Evolutionary conservation across 2,329 filamentous ascomycete species (phyloP), one percentile per base, ranked within the genome.

Genomic region (Hypoxylon sp.): DNA sequence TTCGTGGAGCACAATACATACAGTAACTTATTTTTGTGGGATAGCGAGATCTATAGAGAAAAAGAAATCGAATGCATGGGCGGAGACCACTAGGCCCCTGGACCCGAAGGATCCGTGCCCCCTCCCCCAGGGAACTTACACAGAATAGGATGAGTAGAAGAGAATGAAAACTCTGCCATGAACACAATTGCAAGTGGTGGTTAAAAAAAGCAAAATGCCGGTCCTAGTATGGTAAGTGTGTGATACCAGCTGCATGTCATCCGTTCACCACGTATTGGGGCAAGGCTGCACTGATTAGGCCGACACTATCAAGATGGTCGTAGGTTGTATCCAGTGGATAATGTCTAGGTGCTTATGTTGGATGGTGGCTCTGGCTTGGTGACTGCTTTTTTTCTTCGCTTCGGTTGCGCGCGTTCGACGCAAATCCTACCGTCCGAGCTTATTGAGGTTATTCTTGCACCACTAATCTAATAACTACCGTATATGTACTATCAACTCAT

Each of bases 181-280:
- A 25, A 7, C 25, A 41, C 32, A 41, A 41, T 60, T 23, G 13
- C 5, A 14, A 21, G 32, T 30, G 28, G 41, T 41, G 11, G 48
- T 36, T 50, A 46, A 41, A 43, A 64, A 69, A 66, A 63, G 51
- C 30, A 67, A 64, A 57, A 56, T 57, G 30, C 41, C 41, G 11
- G 32, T 59, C 57, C 52, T 1, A 61, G 57, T 67, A 55, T 45
- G 57, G 64, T 43, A 70, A 45, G 58, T 65, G 57, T 41, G 38
- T 64, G 50, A 62, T 60, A 60, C 45, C 34, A 34, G 50, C 45
- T 67, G 60, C 60, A 69, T 69, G 60, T 61, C 52, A 67, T 67
- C 56, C 41, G 46, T 19, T 50, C 28, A 41, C 32, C 56, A 60
- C 57, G 25, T 48, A 52, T 61, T 58, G 34, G 41, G 41, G 45